These are phyloP conservation scores for Buxus sempervirens DNA, from an alignment of 164 flowering plant species.

Conservation along the genomic window DNA sequence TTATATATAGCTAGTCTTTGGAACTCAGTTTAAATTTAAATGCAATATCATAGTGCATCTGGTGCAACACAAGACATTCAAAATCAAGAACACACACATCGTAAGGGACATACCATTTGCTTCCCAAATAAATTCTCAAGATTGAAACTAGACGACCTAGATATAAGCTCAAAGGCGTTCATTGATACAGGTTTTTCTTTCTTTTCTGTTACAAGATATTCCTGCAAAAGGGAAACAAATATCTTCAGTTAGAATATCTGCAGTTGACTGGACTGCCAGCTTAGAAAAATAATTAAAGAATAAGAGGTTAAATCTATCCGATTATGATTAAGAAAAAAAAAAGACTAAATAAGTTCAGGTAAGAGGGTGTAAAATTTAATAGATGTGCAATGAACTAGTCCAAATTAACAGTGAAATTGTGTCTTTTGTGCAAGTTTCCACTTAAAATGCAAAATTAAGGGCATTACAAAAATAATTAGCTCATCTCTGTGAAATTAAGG, in stretches of 20 bases:
- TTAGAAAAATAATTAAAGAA: too few species aligned
- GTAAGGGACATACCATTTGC: too few species aligned
- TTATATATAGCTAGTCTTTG: too few species aligned
- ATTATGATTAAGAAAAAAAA: neutral
- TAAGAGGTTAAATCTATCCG: neutral
- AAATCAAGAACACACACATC: too few species aligned
- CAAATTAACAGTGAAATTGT: neutral
- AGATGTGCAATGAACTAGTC: neutral
- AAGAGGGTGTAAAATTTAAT: neutral
- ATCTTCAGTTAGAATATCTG: neutral
- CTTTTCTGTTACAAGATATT: constrained; percentile 77
- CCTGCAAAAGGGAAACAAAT: constrained; percentile 38
- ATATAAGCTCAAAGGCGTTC: too few species aligned
- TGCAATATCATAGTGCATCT: too few species aligned
- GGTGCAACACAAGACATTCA: too few species aligned
- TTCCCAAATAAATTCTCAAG: too few species aligned
- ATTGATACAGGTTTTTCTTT: constrained; percentile 85
- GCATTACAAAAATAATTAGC: neutral
- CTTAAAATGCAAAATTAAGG: neutral
- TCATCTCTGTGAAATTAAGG: neutral
- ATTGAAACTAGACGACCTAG: too few species aligned
- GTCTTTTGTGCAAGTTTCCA: neutral
- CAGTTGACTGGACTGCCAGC: too few species aligned
- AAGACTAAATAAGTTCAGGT: neutral
- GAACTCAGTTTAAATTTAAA: too few species aligned